Evolutionary conservation across 75 land plant species (phyloP).

Genomic region (Sequoiadendron giganteum): DNA sequence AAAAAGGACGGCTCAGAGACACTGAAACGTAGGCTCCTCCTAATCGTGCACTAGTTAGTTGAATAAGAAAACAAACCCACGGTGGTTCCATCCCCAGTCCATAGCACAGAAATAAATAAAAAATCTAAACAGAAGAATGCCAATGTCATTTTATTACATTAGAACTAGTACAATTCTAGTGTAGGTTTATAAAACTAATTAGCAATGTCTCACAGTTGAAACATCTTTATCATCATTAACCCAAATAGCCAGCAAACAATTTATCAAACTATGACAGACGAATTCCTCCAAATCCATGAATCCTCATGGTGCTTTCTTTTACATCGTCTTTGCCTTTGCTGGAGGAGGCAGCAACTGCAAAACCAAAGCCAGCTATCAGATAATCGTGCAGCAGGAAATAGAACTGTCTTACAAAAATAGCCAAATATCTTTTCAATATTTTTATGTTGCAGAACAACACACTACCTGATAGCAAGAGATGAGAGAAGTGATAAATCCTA

Average conservation of each 20-base stretch:
- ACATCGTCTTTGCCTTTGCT: conserved; percentile 19
- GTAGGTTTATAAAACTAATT: not conserved
- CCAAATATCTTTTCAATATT: not conserved
- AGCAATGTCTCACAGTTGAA: not conserved
- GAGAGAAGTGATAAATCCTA: conserved; percentile 59
- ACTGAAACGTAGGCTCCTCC: not conserved
- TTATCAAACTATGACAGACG: not conserved
- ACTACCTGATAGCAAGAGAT: conserved; percentile 75
- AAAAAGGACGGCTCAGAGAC: not conserved
- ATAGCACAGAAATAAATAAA: not conserved
- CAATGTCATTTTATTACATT: not conserved
- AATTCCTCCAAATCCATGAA: not conserved
- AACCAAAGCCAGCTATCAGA: not conserved
- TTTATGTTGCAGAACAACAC: not conserved
- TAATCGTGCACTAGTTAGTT: not conserved
- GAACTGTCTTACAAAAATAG: not conserved
- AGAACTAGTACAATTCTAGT: not conserved
- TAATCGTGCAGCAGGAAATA: not conserved
- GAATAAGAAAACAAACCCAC: not conserved
- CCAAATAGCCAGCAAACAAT: not conserved
- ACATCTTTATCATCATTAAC: not conserved
- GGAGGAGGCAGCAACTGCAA: conserved; percentile 33
- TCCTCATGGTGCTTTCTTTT: not conserved
- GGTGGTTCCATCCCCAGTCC: not conserved
- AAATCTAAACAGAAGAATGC: not conserved